A percentile compares a stretch with the other conserved stretches of the same genome.
Conservation (phyloP, 192 early-diverging fungal species). For the Dissophora globulifera region DNA sequence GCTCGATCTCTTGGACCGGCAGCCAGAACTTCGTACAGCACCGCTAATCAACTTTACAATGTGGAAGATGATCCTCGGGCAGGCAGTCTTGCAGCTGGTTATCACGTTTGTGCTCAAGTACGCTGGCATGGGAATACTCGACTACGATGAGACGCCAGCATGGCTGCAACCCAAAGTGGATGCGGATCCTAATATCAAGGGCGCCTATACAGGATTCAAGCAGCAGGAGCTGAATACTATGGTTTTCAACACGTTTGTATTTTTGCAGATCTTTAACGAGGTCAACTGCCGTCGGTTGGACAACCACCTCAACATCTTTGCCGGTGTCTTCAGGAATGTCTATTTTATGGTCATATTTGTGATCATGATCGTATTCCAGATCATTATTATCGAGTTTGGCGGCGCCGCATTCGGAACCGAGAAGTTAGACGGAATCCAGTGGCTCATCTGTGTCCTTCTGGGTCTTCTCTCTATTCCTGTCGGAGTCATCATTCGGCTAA, state of each 20-base stretch:
- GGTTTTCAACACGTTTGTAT: constrained; percentile 94
- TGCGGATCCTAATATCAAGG: constrained; percentile 8
- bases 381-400: constrained; percentile 92
- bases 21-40: constrained; percentile 83
- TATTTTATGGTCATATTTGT: constrained; percentile 86
- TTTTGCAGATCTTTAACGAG: constrained; percentile 90
- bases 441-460: constrained; percentile 84
- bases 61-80: constrained; percentile 97
- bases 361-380: constrained; percentile 80
- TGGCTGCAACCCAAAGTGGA: constrained; percentile 3
- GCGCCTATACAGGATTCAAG: constrained; percentile 27
- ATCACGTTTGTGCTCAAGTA: constrained; percentile 84
- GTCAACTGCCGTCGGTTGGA: constrained; percentile 75
- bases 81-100: constrained; percentile 89
- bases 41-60: constrained; percentile 89
- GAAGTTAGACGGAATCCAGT: constrained; percentile 73
- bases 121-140: constrained; percentile 66
- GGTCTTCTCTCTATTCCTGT: constrained; percentile 86
- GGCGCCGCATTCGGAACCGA: constrained; percentile 84
- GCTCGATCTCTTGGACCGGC: constrained; percentile 83
- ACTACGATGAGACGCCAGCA: constrained; percentile 49
- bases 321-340: constrained; percentile 76
- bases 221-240: constrained; percentile 70
- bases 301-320: constrained; percentile 89
- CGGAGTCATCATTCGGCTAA: constrained; percentile 85